Percentiles rank a stretch among this genome's conserved stretches.
phyloP scores from a whole-genome alignment of 352 stramenopile species.

The Phytophthora colocasiae region DNA sequence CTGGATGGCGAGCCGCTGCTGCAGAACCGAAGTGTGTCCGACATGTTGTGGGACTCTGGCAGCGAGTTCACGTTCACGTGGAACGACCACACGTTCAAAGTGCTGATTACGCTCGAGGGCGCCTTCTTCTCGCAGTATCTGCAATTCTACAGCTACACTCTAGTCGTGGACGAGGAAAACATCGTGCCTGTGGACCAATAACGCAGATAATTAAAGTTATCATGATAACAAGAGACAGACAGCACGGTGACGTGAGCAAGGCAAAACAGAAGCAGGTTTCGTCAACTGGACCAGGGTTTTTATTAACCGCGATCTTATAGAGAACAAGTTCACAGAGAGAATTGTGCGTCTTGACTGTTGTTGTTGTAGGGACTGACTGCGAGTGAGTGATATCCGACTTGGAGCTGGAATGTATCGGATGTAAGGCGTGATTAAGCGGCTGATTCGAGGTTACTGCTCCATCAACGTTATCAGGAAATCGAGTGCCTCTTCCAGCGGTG shows the following conservation, averaged over 20 bases:
- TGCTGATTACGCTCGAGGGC: slow-evolving; percentile 79
- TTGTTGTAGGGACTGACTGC: slow-evolving; percentile 2
- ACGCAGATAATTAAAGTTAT: not conserved
- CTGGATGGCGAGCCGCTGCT: slow-evolving; percentile 73
- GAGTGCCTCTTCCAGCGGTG: slow-evolving; percentile 57
- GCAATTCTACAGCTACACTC: slow-evolving; percentile 86
- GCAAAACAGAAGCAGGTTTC: not conserved
- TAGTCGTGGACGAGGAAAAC: slow-evolving; percentile 83
- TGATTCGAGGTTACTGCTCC: slow-evolving; percentile 30
- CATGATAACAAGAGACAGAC: slow-evolving; percentile 7
- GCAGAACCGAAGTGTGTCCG: slow-evolving; percentile 71
- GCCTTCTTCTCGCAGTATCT: slow-evolving; percentile 88
- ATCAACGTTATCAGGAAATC: slow-evolving; percentile 64
- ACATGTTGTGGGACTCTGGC: slow-evolving; percentile 84
- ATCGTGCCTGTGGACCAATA: slow-evolving; percentile 54
- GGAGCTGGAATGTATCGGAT: not conserved
- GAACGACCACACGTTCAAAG: slow-evolving; percentile 74
- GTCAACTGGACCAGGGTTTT: slow-evolving; percentile 2
- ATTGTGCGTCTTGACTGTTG: not conserved
- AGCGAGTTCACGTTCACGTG: slow-evolving; percentile 78
- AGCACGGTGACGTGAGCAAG: slow-evolving; percentile 10
- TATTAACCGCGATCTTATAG: slow-evolving; percentile 34
- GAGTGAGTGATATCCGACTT: slow-evolving; percentile 9
- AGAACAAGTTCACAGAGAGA: slow-evolving; percentile 14
- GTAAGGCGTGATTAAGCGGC: not conserved